Conservation (phyloP, 208 protist species). For the Histomonas meleagridis region DNA sequence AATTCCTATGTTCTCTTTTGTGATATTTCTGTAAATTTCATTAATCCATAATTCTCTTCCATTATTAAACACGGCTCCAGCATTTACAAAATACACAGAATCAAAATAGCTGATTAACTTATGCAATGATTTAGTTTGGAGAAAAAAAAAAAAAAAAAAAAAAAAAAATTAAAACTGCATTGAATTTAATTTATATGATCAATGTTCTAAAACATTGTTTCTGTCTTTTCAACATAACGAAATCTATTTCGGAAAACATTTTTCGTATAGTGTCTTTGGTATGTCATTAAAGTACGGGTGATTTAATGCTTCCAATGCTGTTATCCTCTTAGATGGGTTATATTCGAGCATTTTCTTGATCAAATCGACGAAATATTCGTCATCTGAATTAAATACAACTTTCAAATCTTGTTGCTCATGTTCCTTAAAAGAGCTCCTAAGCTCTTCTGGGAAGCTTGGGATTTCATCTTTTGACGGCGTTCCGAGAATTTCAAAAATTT, state of each 20-base stretch:
- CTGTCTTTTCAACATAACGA: neutral
- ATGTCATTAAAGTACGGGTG: conserved; percentile 14
- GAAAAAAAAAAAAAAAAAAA: no score
- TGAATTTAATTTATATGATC: no score
- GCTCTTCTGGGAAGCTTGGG: neutral
- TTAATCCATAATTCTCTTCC: neutral
- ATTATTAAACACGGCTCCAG: neutral
- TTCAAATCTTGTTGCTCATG: neutral
- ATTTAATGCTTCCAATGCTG: neutral
- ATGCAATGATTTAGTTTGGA: neutral
- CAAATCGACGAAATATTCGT: neutral
- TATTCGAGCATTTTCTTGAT: neutral
- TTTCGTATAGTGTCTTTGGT: neutral
- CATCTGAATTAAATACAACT: neutral
- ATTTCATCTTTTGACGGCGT: neutral
- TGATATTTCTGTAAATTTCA: neutral
- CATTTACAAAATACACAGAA: neutral
- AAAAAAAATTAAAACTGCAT: no score
- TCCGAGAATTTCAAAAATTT: neutral
- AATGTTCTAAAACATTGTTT: no score
- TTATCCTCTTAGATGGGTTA: neutral
- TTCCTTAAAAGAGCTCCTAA: neutral
- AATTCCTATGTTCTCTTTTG: no score
- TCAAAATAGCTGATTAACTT: neutral
- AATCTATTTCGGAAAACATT: neutral